These are phyloP conservation scores for Linnemannia schmuckeri DNA, from an alignment of 192 early-diverging fungal genomes.

Conservation along the genomic window DNA sequence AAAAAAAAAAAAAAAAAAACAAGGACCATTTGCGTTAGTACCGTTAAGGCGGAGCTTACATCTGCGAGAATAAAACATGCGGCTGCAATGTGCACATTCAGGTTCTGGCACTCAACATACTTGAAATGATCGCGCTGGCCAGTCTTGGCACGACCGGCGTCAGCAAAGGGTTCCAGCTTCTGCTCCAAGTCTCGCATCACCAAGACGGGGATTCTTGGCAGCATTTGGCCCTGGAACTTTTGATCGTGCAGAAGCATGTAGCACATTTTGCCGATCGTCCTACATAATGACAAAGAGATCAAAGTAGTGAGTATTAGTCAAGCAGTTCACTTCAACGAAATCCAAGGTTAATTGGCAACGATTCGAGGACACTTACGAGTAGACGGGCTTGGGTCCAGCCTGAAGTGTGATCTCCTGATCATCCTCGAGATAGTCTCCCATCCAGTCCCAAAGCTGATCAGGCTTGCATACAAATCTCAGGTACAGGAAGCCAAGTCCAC, in stretches of 20 bases:
- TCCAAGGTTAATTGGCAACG: background rate
- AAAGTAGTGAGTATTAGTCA: background rate
- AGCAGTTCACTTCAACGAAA: background rate
- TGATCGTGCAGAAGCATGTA: conserved; percentile 76
- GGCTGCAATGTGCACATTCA: no score
- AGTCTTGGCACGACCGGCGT: conserved; percentile 33
- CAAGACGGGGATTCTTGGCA: conserved; percentile 87
- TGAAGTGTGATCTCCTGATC: conserved; percentile 78
- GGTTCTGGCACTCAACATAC: background rate
- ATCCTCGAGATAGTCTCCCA: conserved; percentile 82
- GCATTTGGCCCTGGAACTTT: conserved; percentile 84
- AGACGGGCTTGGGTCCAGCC: conserved; percentile 66
- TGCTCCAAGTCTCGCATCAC: conserved; percentile 80
- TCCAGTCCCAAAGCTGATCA: conserved; percentile 84
- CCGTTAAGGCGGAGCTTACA: no score
- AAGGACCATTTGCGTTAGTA: background rate
- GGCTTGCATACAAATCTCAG: conserved; percentile 86
- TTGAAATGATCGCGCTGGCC: conserved; percentile 53
- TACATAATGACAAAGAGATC: conserved; percentile 18
- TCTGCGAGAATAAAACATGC: no score
- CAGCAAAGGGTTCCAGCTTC: conserved; percentile 69
- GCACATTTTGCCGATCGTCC: conserved; percentile 81
- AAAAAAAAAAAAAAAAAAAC: background rate
- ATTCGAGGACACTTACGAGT: conserved; percentile 65
- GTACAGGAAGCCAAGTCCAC: conserved; percentile 85